Evolutionary conservation across 441 rosid species (phyloP).

Genomic region (Lepidium campestre): DNA sequence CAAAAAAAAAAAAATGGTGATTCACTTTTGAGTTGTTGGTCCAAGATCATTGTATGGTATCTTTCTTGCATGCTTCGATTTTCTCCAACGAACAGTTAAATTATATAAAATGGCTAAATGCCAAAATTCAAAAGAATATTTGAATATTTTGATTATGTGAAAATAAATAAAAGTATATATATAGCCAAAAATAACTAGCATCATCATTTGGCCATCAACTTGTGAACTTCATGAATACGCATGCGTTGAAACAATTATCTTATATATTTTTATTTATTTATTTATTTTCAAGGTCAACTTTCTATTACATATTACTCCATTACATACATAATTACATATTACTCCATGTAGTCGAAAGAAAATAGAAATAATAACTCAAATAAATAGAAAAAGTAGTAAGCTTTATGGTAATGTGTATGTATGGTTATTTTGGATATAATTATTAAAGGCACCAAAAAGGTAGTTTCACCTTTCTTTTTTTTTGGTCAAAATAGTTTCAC

Average conservation of each 20-base stretch:
- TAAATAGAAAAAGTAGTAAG: conserved; percentile 3
- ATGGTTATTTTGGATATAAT: neutral
- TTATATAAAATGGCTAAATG: neutral
- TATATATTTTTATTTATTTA: neutral
- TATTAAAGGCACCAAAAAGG: conserved; percentile 9
- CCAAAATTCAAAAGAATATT: conserved; percentile 20
- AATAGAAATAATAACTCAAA: neutral
- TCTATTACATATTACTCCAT: too few species aligned
- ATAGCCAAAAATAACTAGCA: neutral
- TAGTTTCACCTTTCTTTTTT: neutral
- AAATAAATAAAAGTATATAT: neutral
- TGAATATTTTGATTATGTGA: neutral
- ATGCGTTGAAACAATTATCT: conserved; percentile 22
- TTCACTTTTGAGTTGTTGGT: conserved; percentile 2
- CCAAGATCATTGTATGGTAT: neutral
- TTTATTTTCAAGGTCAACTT: too few species aligned
- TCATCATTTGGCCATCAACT: conserved; percentile 16
- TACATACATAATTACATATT: too few species aligned
- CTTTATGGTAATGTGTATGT: conserved; percentile 19
- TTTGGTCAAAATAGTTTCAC: too few species aligned
- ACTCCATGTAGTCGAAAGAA: too few species aligned
- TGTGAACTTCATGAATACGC: conserved; percentile 34
- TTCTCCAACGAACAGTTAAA: conserved; percentile 9
- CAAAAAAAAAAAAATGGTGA: neutral
- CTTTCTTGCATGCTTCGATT: conserved; percentile 1